A percentile compares a stretch with the other conserved stretches of the same genome.
Evolutionary conservation across 202 grass and related monocot species (phyloP).

Genomic region (Digitaria exilis): DNA sequence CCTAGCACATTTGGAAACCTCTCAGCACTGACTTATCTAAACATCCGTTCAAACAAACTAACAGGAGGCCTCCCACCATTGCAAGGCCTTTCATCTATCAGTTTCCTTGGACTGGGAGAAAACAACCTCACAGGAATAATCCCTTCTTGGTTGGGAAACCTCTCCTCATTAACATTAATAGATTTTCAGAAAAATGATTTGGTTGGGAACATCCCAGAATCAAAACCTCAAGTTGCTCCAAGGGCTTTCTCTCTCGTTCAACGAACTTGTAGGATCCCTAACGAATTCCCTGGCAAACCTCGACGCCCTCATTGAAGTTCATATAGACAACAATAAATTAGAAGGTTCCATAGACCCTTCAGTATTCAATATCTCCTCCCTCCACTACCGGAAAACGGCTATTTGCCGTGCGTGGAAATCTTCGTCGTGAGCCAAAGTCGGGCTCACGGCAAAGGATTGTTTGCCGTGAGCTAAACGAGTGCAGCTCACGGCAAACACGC

Average conservation of each 20-base stretch:
- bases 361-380: constrained; percentile 50
- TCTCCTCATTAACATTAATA: background rate
- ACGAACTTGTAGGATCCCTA: constrained; percentile 34
- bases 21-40: constrained; percentile 25
- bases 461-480: too few relatives aligned
- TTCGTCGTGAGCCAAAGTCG: too few relatives aligned
- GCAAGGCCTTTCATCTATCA: constrained; percentile 24
- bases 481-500: too few relatives aligned
- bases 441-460: too few relatives aligned
- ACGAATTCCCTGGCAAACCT: constrained; percentile 30
- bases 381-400: too few relatives aligned
- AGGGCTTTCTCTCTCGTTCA: constrained; percentile 14
- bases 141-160: too few relatives aligned
- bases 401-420: too few relatives aligned
- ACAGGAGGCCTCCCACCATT: constrained; percentile 25
- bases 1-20: constrained; percentile 36
- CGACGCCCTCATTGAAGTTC: background rate
- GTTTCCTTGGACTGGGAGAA: background rate
- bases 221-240: constrained; percentile 28
- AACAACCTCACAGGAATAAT: background rate
- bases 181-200: constrained; percentile 46
- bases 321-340: constrained; percentile 31
- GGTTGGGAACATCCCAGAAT: constrained; percentile 40
- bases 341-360: constrained; percentile 38
- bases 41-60: constrained; percentile 31